A percentile compares a stretch with the other conserved stretches of the same genome.
Evolutionary conservation across 2,329 filamentous ascomycete genomes (phyloP).

Genomic region (Monosporascus sp.): DNA sequence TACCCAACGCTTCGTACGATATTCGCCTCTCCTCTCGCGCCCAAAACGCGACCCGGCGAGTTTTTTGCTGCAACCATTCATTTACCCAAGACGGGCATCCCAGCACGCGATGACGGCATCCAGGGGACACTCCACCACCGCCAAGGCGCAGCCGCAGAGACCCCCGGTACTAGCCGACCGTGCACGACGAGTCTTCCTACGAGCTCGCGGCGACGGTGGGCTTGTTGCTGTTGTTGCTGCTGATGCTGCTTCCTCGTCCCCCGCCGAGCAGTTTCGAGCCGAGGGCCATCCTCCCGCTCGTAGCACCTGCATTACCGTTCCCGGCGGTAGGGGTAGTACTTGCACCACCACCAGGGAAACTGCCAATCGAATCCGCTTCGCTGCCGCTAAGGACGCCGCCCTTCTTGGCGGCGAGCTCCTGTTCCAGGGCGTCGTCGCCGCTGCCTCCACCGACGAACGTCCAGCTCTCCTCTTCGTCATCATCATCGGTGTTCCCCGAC

Average conservation of each 20-base stretch:
- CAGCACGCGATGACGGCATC: no score
- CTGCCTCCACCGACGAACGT: slow-evolving; percentile 69
- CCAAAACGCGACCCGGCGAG: no score
- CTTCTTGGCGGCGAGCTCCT: slow-evolving; percentile 26
- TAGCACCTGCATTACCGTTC: slow-evolving; percentile 3
- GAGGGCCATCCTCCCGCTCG: slow-evolving; percentile 1
- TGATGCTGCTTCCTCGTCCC: background rate
- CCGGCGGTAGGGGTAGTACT: background rate
- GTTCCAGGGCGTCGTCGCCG: slow-evolving; percentile 33
- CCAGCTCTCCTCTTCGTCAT: slow-evolving; percentile 79
- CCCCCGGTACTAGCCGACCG: slow-evolving; percentile 12
- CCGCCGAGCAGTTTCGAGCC: slow-evolving; percentile 12
- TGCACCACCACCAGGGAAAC: slow-evolving; percentile 20
- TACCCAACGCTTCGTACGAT: no score
- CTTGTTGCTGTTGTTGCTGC: background rate
- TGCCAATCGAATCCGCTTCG: background rate
- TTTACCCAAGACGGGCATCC: no score
- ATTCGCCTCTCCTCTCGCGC: no score
- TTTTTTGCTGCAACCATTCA: no score
- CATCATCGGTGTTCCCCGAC: slow-evolving; percentile 44
- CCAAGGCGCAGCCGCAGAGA: no score
- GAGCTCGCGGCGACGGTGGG: slow-evolving; percentile 7
- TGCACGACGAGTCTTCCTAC: slow-evolving; percentile 18
- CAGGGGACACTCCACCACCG: no score
- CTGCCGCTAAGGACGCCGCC: background rate